phyloP scores from a whole-genome alignment of 2,329 filamentous ascomycete species.

The Neospermospora avenae region DNA sequence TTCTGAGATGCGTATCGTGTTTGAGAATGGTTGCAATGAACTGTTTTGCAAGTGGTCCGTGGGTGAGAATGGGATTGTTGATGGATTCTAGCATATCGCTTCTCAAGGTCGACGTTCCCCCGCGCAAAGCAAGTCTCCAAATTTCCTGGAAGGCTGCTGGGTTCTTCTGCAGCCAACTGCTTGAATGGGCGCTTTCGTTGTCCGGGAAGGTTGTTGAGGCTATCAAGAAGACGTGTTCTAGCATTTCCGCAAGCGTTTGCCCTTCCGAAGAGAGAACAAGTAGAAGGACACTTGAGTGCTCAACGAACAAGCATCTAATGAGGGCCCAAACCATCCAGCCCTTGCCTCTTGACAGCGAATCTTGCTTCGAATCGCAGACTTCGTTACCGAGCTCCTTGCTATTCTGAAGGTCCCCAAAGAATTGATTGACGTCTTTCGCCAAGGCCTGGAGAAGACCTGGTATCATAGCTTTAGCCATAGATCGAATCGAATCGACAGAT shows the following conservation, averaged over 20 bases:
- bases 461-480: constrained; percentile 12
- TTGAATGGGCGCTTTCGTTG: neutral
- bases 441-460: constrained; percentile 20
- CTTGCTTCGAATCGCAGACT: constrained; percentile 8
- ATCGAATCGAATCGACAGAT: neutral
- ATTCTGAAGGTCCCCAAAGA: constrained; percentile 10
- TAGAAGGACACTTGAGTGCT: constrained; percentile 30
- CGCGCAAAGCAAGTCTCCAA: constrained; percentile 27
- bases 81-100: neutral
- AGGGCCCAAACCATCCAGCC: constrained; percentile 26
- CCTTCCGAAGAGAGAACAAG: constrained; percentile 19
- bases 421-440: constrained; percentile 13
- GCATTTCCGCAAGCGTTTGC: constrained; percentile 16
- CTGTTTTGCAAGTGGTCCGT: constrained; percentile 18
- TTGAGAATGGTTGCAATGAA: constrained; percentile 31
- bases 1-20: constrained; percentile 19
- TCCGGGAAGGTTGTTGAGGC: constrained; percentile 21
- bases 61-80: constrained; percentile 26
- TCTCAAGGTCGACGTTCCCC: neutral
- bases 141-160: constrained; percentile 22
- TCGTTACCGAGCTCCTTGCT: constrained; percentile 4
- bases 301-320: constrained; percentile 27
- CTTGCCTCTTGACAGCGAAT: constrained; percentile 18
- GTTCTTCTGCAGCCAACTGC: constrained; percentile 18
- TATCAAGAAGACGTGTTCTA: constrained; percentile 31